These are phyloP conservation scores for Coemansia nantahalensis DNA, from an alignment of 192 early-diverging fungal genomes.

Conservation along the genomic window DNA sequence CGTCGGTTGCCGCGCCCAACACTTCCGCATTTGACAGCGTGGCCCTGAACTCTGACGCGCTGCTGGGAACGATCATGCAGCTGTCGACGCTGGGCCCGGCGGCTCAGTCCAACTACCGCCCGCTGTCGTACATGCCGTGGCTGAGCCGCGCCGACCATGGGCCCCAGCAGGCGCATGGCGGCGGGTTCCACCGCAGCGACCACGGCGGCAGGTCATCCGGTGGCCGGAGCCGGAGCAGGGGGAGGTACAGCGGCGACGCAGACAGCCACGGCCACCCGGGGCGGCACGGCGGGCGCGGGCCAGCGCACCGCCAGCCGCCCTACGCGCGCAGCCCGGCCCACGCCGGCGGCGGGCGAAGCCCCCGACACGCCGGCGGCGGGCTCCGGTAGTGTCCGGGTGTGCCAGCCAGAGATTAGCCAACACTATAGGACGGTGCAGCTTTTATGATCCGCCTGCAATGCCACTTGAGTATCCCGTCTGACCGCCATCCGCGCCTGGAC, in stretches of 20 bases:
- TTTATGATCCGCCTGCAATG: too few species aligned
- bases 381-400: too few species aligned
- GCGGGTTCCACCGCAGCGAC: constrained; percentile 6
- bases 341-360: not conserved
- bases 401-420: too few species aligned
- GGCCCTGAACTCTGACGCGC: constrained; percentile 23
- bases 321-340: constrained; percentile 22
- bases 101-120: constrained; percentile 30
- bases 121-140: constrained; percentile 44
- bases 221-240: constrained; percentile 30
- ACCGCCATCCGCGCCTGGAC: too few species aligned
- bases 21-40: constrained; percentile 11
- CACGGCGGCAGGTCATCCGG: constrained; percentile 5
- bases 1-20: constrained; percentile 23
- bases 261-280: not conserved
- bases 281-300: constrained; percentile 12
- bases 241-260: not conserved
- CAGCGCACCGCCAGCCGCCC: constrained; percentile 26
- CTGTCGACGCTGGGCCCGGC: not conserved
- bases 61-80: constrained; percentile 26
- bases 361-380: not conserved
- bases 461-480: too few species aligned
- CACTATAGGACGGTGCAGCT: too few species aligned
- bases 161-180: constrained; percentile 3
- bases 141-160: constrained; percentile 4